Conservation (phyloP, 140 eudicot genomes). For the Ambrosia hybrid region DNA sequence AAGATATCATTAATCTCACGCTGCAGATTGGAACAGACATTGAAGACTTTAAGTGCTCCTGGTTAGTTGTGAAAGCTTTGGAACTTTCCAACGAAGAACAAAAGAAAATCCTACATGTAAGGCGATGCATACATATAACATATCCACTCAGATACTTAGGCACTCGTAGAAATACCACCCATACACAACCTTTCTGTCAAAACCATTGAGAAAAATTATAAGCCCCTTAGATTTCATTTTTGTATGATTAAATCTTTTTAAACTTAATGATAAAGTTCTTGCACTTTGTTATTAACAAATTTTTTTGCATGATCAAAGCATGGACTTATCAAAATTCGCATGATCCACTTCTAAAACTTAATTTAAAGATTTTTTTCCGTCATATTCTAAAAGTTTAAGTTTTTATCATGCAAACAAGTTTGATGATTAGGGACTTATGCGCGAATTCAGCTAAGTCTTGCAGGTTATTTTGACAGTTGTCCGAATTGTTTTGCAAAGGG, state of each 20-base stretch:
- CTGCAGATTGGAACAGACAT: slow-evolving; percentile 66
- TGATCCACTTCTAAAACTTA: not conserved
- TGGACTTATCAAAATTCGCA: not conserved
- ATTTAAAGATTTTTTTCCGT: not conserved
- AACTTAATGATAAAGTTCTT: not conserved
- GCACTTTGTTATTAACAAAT: not conserved
- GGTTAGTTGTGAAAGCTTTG: slow-evolving; percentile 79
- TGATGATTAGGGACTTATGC: not conserved
- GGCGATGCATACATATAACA: slow-evolving; percentile 8
- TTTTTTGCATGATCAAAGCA: not conserved
- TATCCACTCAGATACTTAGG: not conserved
- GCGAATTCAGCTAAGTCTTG: not conserved
- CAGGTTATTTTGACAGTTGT: not conserved
- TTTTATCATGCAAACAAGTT: not conserved
- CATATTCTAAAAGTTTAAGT: not conserved
- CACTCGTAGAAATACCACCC: not conserved
- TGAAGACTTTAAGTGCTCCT: slow-evolving; percentile 76
- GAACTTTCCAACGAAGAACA: slow-evolving; percentile 65
- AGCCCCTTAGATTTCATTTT: not conserved
- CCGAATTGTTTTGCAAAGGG: not conserved
- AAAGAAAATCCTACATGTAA: slow-evolving; percentile 51
- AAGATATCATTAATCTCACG: too few species aligned
- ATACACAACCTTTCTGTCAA: not conserved
- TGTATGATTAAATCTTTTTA: not conserved
- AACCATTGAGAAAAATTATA: not conserved